Conservation (phyloP, 106 monocot species). For the Dendrobium chrysotoxum region DNA sequence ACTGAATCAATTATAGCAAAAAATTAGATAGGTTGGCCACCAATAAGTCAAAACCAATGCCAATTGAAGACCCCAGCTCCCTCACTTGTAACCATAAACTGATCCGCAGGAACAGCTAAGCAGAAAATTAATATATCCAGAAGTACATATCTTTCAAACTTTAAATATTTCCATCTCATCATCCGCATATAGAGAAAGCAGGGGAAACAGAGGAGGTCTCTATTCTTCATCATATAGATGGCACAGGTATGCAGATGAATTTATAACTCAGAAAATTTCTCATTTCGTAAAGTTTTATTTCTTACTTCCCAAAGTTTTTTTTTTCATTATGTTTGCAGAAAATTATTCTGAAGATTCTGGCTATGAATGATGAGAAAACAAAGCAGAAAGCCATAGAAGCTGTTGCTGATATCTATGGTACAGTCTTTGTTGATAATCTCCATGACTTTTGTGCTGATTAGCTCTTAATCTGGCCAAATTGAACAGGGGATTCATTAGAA, state of each 20-base stretch:
- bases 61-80: too few relatives aligned
- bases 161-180: neutral
- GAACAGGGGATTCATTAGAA: too few relatives aligned
- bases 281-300: too few relatives aligned
- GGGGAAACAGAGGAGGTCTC: neutral
- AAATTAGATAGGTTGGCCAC: too few relatives aligned
- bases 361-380: slow-evolving; percentile 52
- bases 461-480: neutral
- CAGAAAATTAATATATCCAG: neutral
- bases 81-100: neutral
- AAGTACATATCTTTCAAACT: neutral
- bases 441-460: neutral
- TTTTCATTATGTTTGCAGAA: slow-evolving; percentile 22
- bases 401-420: slow-evolving; percentile 57
- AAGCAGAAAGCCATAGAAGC: slow-evolving; percentile 61
- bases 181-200: neutral
- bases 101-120: neutral
- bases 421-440: neutral
- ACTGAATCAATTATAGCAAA: too few relatives aligned
- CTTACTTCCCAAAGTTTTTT: neutral
- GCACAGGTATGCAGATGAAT: neutral
- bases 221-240: neutral
- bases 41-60: neutral
- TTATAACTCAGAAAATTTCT: neutral
- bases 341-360: slow-evolving; percentile 40